Base-by-base conservation (phyloP, 1,284 basidiomycete species). In the Sporisorium exsertum region DNA sequence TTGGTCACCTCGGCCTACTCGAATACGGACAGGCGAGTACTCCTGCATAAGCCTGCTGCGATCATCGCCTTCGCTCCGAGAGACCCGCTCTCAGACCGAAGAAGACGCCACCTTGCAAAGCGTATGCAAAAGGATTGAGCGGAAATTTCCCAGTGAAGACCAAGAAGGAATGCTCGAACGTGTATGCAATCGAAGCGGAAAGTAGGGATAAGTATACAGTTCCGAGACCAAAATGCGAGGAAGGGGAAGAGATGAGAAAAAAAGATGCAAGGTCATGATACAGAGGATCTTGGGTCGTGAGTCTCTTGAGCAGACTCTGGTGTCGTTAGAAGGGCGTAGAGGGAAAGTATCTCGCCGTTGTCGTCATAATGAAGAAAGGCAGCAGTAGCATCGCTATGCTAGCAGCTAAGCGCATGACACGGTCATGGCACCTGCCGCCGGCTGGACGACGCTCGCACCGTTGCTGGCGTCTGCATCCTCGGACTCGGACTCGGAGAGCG, bases 241-340 rank as follows among this genome's bases (percentile, higher is more conserved):
- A 29, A 27, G 49, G 49, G 20, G 43, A 46, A 33, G 24, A 22
- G 24, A n/a, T 42, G 42, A 15, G 37, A 24, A 26, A 43, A 32
- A 51, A 43, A 58, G 49, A 62, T 71, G 63, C 63, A 65, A 54
- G 63, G 68, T 59, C 62, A 62, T 70, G 50, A 65, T 71, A 65
- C 68, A 71, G 35, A 57, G 50, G 50, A 57, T 57, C 49, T 26
- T 58, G 49, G 60, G 58, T 69, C 66, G 66, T 64, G 43, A 66
- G 55, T 62, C 65, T 45, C 3, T 32, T 10, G 49, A 33, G 27
- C 49, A 32, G 18, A 50, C 49, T 27, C n/a, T 32, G 29, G 13
- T 32, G 56, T 51, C 62, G 55, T 58, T 43, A 52, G 43, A 35
- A 42, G 52, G 42, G 52, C n/a, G 27, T 10, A 50, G 27, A 24